Evolutionary conservation across 352 stramenopile genomes (phyloP), one percentile per base, ranked within the genome.

Genomic region (Phytophthora sp.): DNA sequence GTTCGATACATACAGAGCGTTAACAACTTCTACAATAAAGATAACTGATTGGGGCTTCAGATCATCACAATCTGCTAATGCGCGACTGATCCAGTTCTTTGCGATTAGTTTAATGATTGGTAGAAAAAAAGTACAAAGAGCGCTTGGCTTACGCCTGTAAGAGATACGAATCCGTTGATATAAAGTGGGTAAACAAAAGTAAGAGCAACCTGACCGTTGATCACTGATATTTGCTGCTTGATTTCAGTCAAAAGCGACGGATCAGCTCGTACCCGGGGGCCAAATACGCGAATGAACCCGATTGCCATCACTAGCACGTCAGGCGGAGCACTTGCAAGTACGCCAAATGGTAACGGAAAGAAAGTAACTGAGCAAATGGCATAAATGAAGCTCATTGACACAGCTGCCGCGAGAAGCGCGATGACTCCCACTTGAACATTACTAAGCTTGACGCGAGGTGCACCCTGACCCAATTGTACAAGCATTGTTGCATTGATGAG

Each of bases 21-120:
- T 70, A 34, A 71, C 73, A 15, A 74, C 54, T 34, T 77, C 69
- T 8, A 77, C 52, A 34, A 56, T 72, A 17, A 72, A 72, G 3
- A 67, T 57, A 1, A 66, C 27, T 0, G 45, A n/a, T 18, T 59
- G 42, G 0, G 62, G 62, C 31, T 72, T 62, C 5, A 50, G 8
- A 20, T 70, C 57, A 2, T 69, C 21, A 3, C 24, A 20, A 20
- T 44, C 23, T 3, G 21, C 17, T 5, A 76, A 43, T 0, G 26
- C 28, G 8, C 65, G 62, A 17, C 60, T 76, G 6, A 55, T 46
- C 20, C 32, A 45, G n/a, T 72, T 43, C 20, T 76, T 76, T 7
- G 41, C 18, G 26, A 46, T 5, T 2, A 39, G 21, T 11, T 54
- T 53, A 11, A 46, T 62, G 5, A 48, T 44, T 11, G 54, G 54